These are phyloP conservation scores for Asclepias syriaca DNA, from an alignment of 257 asterid species.

Conservation along the genomic window DNA sequence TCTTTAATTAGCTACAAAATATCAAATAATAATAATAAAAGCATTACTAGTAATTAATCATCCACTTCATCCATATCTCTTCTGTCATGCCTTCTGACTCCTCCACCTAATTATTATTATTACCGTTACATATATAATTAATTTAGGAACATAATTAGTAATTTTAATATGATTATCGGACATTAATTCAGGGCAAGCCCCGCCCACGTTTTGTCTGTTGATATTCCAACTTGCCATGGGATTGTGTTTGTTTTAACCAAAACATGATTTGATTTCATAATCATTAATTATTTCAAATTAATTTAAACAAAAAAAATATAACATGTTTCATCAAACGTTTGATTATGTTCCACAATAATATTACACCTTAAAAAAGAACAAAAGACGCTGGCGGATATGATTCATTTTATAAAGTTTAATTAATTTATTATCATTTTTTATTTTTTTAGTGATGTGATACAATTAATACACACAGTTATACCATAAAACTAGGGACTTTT, in stretches of 20 bases:
- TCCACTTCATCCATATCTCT: neutral
- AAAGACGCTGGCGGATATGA: neutral
- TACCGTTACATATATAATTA: too few species aligned
- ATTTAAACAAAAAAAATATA: neutral
- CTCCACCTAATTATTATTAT: neutral
- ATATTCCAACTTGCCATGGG: neutral
- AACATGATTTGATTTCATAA: conserved; percentile 2
- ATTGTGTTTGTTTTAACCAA: neutral
- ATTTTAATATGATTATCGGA: neutral
- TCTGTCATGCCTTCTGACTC: neutral
- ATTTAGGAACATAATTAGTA: too few species aligned
- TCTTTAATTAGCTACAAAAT: neutral
- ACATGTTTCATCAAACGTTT: neutral
- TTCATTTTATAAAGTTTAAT: neutral
- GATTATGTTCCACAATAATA: neutral
- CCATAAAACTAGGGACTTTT: neutral
- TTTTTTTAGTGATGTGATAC: too few species aligned
- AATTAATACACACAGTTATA: neutral
- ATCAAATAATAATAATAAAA: too few species aligned
- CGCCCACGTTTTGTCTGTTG: neutral
- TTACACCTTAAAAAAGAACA: neutral
- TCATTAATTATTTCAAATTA: neutral
- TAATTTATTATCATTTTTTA: too few species aligned
- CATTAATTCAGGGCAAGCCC: neutral
- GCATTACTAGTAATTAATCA: neutral